Evolutionary conservation across 305 asterid species (phyloP).

Genomic region (Withania somnifera): DNA sequence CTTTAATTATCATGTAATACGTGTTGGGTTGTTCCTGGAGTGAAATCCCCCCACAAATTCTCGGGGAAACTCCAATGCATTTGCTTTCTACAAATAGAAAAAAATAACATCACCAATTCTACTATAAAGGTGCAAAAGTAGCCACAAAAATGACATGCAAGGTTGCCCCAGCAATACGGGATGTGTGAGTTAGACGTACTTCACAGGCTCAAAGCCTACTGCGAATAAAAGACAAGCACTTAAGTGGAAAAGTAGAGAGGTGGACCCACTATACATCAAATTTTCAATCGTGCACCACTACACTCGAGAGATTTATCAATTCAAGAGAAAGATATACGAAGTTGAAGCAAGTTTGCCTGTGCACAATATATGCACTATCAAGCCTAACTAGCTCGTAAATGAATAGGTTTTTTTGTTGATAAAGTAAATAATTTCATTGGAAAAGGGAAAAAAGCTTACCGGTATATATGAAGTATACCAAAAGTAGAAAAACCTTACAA

Average conservation of each 20-base stretch:
- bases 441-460: too few relatives aligned
- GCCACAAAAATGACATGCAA: not conserved
- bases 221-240: not conserved
- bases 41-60: conserved; percentile 76
- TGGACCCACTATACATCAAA: not conserved
- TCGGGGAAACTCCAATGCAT: conserved; percentile 56
- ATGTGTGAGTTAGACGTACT: not conserved
- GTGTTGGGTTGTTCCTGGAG: conserved; percentile 64
- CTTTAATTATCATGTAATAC: conserved; percentile 63
- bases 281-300: not conserved
- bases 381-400: not conserved
- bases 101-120: not conserved
- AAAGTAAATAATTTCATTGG: too few relatives aligned
- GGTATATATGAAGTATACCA: too few relatives aligned
- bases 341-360: not conserved
- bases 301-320: not conserved
- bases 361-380: not conserved
- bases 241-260: not conserved
- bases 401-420: too few relatives aligned
- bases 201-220: not conserved
- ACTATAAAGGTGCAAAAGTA: not conserved
- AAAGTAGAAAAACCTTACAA: too few relatives aligned
- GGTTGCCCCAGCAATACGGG: not conserved
- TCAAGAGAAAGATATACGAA: not conserved
- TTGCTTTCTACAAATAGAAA: not conserved